Evolutionary conservation across 768 basidiomycete species (phyloP).

Genomic region (Lentinula aciculospora): DNA sequence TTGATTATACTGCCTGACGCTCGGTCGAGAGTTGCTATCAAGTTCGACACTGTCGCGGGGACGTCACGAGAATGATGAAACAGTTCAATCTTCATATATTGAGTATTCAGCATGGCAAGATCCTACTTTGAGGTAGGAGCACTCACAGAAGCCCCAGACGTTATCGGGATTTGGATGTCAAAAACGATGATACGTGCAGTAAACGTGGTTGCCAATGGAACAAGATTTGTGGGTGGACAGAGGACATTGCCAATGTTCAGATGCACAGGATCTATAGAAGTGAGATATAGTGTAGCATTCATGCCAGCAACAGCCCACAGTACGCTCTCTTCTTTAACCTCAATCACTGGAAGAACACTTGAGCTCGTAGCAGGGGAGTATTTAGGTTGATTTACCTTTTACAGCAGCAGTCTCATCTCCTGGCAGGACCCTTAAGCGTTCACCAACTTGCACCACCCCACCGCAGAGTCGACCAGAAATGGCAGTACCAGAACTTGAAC

Average conservation of each 20-base stretch:
- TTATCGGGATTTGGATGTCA: conserved; percentile 87
- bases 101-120: not conserved
- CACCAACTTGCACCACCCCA: conserved; percentile 90
- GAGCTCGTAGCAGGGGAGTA: not conserved
- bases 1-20: conserved; percentile 68
- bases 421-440: conserved; percentile 79
- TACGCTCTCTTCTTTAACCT: conserved; percentile 69
- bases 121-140: not conserved
- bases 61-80: conserved; percentile 94
- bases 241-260: conserved; percentile 86
- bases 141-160: conserved; percentile 75
- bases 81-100: conserved; percentile 69
- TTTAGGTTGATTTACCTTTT: conserved; percentile 38
- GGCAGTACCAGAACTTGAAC: conserved; percentile 70
- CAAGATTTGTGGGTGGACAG: conserved; percentile 65
- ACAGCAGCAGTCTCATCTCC: conserved; percentile 89
- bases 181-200: conserved; percentile 89
- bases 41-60: conserved; percentile 80
- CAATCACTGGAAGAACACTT: conserved; percentile 55
- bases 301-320: conserved; percentile 90
- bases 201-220: conserved; percentile 75
- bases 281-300: conserved; percentile 82
- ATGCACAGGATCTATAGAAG: conserved; percentile 80
- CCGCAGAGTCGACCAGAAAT: conserved; percentile 82
- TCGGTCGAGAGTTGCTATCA: conserved; percentile 77